A percentile compares a stretch with the other conserved stretches of the same genome.
Conservation (phyloP, 495 filamentous ascomycete genomes). For the Neurospora pannonica region DNA sequence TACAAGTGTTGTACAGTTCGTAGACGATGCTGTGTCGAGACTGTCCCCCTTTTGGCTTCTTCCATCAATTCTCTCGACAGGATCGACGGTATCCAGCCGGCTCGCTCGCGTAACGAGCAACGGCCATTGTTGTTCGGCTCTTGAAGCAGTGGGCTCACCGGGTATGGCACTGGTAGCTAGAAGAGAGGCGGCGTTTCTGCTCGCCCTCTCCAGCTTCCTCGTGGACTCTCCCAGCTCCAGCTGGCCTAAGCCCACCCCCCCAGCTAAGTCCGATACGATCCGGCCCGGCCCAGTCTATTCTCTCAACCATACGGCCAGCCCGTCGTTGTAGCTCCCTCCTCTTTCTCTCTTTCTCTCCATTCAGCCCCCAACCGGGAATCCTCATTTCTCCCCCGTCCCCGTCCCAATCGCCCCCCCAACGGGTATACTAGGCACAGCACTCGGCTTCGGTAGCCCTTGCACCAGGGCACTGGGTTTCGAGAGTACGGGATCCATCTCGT, state of each 20-base stretch:
- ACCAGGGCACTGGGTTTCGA: not conserved
- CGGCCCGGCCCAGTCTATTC: too few species aligned
- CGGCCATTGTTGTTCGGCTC: too few species aligned
- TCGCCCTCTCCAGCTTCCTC: not conserved
- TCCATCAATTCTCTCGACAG: too few species aligned
- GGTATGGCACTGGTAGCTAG: not conserved
- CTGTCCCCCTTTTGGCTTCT: too few species aligned
- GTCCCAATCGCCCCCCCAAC: not conserved
- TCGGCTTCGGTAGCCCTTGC: not conserved
- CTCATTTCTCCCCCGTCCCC: not conserved
- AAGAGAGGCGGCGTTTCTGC: not conserved
- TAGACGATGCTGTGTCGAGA: too few species aligned
- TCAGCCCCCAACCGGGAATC: not conserved
- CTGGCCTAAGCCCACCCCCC: too few species aligned
- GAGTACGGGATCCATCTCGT: slow-evolving; percentile 6
- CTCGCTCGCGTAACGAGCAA: too few species aligned
- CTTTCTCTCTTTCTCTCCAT: not conserved
- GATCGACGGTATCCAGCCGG: too few species aligned
- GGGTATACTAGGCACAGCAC: not conserved
- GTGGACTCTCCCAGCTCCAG: too few species aligned
- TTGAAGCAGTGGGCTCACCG: too few species aligned
- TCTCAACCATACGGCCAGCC: too few species aligned
- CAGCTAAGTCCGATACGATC: too few species aligned
- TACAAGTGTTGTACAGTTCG: not conserved
- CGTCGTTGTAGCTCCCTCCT: not conserved